Evolutionary conservation across 306 rosid species (phyloP), one percentile per base, ranked within the genome.

Genomic region (Parietaria judaica): DNA sequence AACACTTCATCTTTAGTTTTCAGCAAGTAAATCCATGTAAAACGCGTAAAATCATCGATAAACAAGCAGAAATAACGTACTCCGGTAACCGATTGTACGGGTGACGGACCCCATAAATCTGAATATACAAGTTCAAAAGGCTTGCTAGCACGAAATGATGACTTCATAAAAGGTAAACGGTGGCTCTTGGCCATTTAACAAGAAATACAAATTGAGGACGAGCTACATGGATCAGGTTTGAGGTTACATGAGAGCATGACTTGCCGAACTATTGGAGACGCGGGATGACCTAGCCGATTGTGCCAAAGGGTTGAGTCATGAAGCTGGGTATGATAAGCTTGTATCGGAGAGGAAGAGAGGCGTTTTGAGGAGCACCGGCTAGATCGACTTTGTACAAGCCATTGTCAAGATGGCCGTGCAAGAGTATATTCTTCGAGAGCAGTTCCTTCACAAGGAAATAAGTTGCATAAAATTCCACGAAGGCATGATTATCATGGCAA

Each of bases 401-500:
- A 17, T 39, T 11, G 1, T 61, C 43, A 61, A 17, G 39, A 8
- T 0, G 15, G 5, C 17, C 55, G 7, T 45, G 4, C 6, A 64
- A 4, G 1, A 64, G n/a, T 36, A 37, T 12, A 3, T 36, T 50
- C 48, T 36, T 34, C 8, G 49, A 64, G 47, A 9, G 6, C 13
- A 16, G 39, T 11, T 49, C 58, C 46, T 51, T 64, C 14, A 64
- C 58, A 64, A 36, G 10, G 31, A 13, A 64, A 35, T 12, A 47
- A 48, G 1, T 12, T 10, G 56, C 44, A 31, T 46, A 35, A 7
- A 62, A 62, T 17, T 62, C 55, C 46, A 62, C 3, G 23, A 62
- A 62, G 8, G 16, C 16, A 1, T 48, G 23, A 3, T 62, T 62
- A 13, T 48, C 56, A 14, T 3, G 2, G 15, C 9, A 14, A 1